Conservation (phyloP, 2,329 filamentous ascomycete genomes). For the Pyricularia grisea region DNA sequence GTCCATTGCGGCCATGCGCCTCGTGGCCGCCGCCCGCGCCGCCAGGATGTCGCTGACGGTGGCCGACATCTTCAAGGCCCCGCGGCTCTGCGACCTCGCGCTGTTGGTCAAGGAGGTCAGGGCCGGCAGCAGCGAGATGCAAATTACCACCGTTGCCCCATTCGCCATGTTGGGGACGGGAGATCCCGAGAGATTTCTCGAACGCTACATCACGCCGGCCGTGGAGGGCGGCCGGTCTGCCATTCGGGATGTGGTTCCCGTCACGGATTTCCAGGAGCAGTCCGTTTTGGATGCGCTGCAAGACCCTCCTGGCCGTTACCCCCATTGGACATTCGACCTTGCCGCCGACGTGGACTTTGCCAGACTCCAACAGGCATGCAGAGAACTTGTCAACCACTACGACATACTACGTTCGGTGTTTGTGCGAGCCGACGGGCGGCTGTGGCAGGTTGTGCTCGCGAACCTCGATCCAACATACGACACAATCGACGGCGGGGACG, state of each 20-base stretch:
- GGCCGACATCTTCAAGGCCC: neutral
- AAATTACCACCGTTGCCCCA: neutral
- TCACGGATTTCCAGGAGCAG: neutral
- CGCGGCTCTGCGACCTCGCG: neutral
- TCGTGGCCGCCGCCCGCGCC: constrained; percentile 15
- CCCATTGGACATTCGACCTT: neutral
- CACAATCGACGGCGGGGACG: neutral
- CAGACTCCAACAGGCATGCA: neutral
- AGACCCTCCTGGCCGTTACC: neutral
- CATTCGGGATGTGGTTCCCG: neutral
- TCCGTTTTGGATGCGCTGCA: neutral
- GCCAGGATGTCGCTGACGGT: neutral
- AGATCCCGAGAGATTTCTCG: neutral
- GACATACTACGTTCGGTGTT: neutral
- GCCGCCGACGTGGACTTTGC: neutral
- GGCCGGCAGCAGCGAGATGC: too few relatives aligned
- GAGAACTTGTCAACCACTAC: neutral
- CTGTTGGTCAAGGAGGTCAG: neutral
- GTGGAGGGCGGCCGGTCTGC: neutral
- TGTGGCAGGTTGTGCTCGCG: neutral
- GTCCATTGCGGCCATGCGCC: constrained; percentile 51
- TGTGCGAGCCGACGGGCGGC: neutral
- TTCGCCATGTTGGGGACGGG: neutral
- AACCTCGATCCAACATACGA: neutral
- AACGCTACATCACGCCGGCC: neutral